Percentiles rank a stretch among this genome's conserved stretches.
Evolutionary conservation across 2,329 filamentous ascomycete genomes (phyloP).

Genomic region (Plectosphaerella sp.): DNA sequence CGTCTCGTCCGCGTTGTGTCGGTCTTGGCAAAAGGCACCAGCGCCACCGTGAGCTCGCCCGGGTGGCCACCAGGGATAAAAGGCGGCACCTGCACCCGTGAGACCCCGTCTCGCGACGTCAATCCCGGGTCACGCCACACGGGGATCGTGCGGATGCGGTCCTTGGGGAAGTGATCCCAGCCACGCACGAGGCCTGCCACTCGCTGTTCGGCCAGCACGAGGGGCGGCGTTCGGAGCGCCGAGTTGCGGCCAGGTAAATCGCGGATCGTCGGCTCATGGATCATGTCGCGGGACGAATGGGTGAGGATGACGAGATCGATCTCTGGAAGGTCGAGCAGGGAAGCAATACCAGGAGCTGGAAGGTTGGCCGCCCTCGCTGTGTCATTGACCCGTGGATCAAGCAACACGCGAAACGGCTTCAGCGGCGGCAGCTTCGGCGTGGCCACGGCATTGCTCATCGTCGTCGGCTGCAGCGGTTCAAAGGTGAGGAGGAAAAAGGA

Average conservation of each 20-base stretch:
- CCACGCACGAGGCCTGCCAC: conserved; percentile 61
- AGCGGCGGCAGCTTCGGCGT: not conserved
- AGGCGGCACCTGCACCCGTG: conserved; percentile 49
- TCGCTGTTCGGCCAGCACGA: conserved; percentile 62
- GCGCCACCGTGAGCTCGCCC: conserved; percentile 69
- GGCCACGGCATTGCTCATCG: conserved; percentile 14
- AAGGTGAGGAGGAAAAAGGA: conserved; percentile 63
- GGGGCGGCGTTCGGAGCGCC: conserved; percentile 45
- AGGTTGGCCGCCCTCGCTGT: conserved; percentile 57
- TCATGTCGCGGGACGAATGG: conserved; percentile 57
- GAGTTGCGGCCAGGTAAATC: conserved; percentile 42
- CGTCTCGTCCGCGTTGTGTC: conserved; percentile 30
- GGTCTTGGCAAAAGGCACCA: conserved; percentile 57
- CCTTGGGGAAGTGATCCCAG: conserved; percentile 64
- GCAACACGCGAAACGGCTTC: conserved; percentile 59
- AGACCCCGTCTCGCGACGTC: conserved; percentile 25
- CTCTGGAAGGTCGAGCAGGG: conserved; percentile 35
- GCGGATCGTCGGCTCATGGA: conserved; percentile 63
- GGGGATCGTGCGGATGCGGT: conserved; percentile 38
- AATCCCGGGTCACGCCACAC: conserved; percentile 39
- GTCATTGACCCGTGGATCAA: conserved; percentile 68
- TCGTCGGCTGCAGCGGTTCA: conserved; percentile 42
- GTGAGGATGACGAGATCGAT: conserved; percentile 43
- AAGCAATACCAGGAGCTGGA: conserved; percentile 53
- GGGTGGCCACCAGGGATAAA: conserved; percentile 44